Evolutionary conservation across 768 basidiomycete genomes (phyloP).

Genomic region (Amanita thiersii): DNA sequence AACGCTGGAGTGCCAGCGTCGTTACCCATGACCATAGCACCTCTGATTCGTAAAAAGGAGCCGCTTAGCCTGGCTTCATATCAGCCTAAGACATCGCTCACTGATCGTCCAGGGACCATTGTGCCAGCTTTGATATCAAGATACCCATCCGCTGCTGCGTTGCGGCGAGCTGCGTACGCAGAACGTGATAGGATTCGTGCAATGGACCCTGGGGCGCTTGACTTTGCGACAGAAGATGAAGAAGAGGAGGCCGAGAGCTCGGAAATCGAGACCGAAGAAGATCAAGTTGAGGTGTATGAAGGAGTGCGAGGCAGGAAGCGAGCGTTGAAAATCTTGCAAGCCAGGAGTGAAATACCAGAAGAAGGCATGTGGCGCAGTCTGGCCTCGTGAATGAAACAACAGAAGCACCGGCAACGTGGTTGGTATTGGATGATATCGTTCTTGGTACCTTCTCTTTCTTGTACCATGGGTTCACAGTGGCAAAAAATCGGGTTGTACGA

Average conservation of each 20-base stretch:
- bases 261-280: slow-evolving; percentile 17
- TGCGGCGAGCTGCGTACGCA: slow-evolving; percentile 58
- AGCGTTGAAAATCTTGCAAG: slow-evolving; percentile 64
- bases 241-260: slow-evolving; percentile 31
- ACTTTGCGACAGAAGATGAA: slow-evolving; percentile 44
- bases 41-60: slow-evolving; percentile 23
- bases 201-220: slow-evolving; percentile 64
- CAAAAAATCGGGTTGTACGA: no score
- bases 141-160: slow-evolving; percentile 33
- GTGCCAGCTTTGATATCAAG: slow-evolving; percentile 21
- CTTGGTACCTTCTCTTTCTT: no score
- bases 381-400: slow-evolving; percentile 24
- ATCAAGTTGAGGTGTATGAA: slow-evolving; percentile 15
- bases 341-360: slow-evolving; percentile 57
- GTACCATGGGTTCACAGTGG: no score
- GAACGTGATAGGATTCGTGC: slow-evolving; percentile 57
- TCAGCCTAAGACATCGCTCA: slow-evolving; percentile 39
- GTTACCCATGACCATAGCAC: slow-evolving; percentile 55
- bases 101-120: slow-evolving; percentile 24
- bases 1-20: slow-evolving; percentile 39
- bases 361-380: slow-evolving; percentile 81
- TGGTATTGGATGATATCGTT: no score
- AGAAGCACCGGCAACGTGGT: background rate
- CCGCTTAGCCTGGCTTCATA: slow-evolving; percentile 49
- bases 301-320: slow-evolving; percentile 38